Base-by-base conservation (phyloP, 1,284 basidiomycete species). In the Puccinia triticina region DNA sequence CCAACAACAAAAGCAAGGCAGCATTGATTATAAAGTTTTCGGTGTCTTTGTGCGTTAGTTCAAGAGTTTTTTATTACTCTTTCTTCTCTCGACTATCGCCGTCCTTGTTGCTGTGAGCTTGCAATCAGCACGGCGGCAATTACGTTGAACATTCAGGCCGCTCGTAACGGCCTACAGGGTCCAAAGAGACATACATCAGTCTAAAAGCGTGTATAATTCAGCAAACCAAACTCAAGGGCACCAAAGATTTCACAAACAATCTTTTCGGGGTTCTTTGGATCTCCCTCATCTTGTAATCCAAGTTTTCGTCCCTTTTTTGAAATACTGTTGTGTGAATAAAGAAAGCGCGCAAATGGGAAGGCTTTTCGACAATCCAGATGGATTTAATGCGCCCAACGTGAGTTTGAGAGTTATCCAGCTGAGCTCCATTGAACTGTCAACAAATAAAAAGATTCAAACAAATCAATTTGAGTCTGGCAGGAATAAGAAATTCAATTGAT, bases 261-360 rank as follows among this genome's bases (percentile, higher is more conserved):
- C 2, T 12, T 64, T 64, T n/a, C 2, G 34, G 18, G 8, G 67
- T 71, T 18, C 46, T 46, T n/a, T 23, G 18, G 26, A 71, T 71
- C 23, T 71, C 46, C 67, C 67, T 26, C 67, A 71, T 71, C 12
- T 71, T 71, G 67, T 71, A 71, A 29, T 26, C 12, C 26, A 43
- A 23, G 26, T 18, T 71, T 26, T 46, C n/a, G 2, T 71, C 40
- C 40, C 26, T 11, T 14, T 71, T 71, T 48, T 71, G 8, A 71
- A 71, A 71, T 26, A 71, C 18, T 46, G 67, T 71, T 2, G 43
- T 48, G n/a, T 71, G 21, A 26, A 71, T 26, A 16, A 40, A 71
- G 16, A 71, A 71, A 26, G 3, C 10, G 26, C 29, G 40, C 26
- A 26, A 11, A 46, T 71, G 23, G 7, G 23, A 21, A 67, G 64